A percentile compares a stretch with the other conserved stretches of the same genome.
Conservation (phyloP, 1,284 basidiomycete genomes). For the Heterobasidion occidentale region DNA sequence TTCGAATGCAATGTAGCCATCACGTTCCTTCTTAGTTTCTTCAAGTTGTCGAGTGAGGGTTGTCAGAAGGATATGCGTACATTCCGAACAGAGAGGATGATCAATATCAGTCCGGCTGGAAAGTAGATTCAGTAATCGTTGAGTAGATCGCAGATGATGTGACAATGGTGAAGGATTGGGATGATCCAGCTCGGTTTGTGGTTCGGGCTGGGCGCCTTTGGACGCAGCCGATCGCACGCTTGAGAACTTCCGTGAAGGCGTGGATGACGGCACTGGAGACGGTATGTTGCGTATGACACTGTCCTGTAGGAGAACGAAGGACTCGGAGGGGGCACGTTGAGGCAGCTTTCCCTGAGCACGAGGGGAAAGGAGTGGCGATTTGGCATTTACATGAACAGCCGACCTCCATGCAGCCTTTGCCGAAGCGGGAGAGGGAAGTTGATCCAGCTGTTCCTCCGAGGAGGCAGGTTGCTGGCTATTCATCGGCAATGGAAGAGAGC, state of each 20-base stretch:
- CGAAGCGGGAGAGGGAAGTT: constrained; percentile 48
- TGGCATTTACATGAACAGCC: constrained; percentile 30
- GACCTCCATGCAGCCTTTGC: constrained; percentile 56
- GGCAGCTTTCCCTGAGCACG: constrained; percentile 50
- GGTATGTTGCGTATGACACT: constrained; percentile 66
- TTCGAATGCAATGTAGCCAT: constrained; percentile 90
- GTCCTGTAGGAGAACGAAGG: constrained; percentile 85
- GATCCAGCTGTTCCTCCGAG: constrained; percentile 46
- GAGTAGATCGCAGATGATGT: constrained; percentile 68
- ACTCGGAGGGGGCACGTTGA: constrained; percentile 65
- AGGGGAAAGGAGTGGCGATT: constrained; percentile 28
- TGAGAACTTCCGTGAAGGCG: constrained; percentile 31
- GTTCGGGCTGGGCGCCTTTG: constrained; percentile 3
- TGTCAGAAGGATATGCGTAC: constrained; percentile 76
- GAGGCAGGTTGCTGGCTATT: constrained; percentile 28
- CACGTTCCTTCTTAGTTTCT: constrained; percentile 85
- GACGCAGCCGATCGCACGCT: constrained; percentile 22
- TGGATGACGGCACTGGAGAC: constrained; percentile 29
- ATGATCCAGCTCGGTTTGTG: constrained; percentile 31
- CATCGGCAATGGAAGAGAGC: constrained; percentile 55
- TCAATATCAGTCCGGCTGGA: constrained; percentile 80
- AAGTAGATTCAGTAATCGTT: constrained; percentile 71
- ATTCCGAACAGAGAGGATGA: constrained; percentile 94
- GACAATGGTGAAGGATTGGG: constrained; percentile 68
- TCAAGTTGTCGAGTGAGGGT: constrained; percentile 81